Evolutionary conservation across 208 protist genomes (phyloP).

Genomic region (Acanthamoeba lenticulata): DNA sequence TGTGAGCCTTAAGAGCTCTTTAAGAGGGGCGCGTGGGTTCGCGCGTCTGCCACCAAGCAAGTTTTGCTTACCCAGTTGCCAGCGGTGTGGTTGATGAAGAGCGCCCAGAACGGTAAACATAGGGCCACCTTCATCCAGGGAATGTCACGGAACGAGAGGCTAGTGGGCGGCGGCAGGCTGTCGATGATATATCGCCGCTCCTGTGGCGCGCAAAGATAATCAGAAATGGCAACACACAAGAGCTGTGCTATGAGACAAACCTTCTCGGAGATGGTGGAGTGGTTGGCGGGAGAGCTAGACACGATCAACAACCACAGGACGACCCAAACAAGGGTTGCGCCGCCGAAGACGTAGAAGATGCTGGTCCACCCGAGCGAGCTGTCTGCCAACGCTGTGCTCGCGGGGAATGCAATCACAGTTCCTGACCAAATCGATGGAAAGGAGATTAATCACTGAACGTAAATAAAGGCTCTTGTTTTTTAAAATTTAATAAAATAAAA

Average conservation of each 20-base stretch:
- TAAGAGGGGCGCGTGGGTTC: neutral
- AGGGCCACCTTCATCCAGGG: slow-evolving; percentile 43
- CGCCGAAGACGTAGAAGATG: slow-evolving; percentile 64
- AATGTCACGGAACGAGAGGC: neutral
- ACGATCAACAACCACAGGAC: slow-evolving; percentile 6
- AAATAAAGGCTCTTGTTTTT: too few species aligned
- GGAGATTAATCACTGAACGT: too few species aligned
- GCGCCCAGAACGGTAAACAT: slow-evolving; percentile 60
- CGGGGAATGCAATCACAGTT: slow-evolving; percentile 51
- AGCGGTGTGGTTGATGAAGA: slow-evolving; percentile 56
- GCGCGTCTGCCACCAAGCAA: too few species aligned
- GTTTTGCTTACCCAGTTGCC: slow-evolving; percentile 47
- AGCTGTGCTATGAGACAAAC: neutral
- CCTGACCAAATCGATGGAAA: neutral
- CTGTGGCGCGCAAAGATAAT: neutral
- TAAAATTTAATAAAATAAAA: too few species aligned
- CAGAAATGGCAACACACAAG: neutral
- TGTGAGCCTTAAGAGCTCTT: neutral
- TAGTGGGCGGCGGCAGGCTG: neutral
- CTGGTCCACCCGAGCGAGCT: neutral
- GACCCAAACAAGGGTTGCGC: neutral
- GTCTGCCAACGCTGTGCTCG: neutral
- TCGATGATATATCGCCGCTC: slow-evolving; percentile 16
- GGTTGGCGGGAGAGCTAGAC: slow-evolving; percentile 14
- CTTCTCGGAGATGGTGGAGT: slow-evolving; percentile 51